Percentiles rank a stretch among this genome's conserved stretches.
phyloP scores from a whole-genome alignment of 805 yeast species.

The Starmerella etchellsii region DNA sequence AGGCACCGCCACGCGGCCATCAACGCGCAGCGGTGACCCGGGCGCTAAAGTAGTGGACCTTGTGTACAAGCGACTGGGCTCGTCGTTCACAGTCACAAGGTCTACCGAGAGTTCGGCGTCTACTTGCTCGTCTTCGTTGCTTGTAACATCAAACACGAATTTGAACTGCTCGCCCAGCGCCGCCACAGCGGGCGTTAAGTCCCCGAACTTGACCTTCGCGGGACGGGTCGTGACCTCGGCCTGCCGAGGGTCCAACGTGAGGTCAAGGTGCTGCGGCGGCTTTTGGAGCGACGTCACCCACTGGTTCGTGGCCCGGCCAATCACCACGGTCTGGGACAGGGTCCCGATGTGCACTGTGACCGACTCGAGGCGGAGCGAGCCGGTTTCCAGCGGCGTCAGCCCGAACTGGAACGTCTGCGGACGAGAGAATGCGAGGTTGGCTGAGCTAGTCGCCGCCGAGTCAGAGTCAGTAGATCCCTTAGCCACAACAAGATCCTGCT shows the following conservation, averaged over 20 bases:
- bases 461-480: background rate
- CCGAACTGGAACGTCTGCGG: constrained; percentile 22
- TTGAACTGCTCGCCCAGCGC: constrained; percentile 23
- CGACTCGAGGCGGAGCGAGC: constrained; percentile 19
- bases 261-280: constrained; percentile 9
- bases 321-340: constrained; percentile 11
- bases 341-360: constrained; percentile 10
- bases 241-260: constrained; percentile 1
- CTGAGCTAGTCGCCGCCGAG: too few species aligned
- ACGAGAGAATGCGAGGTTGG: background rate
- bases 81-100: background rate
- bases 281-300: background rate
- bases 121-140: constrained; percentile 22
- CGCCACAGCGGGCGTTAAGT: constrained; percentile 16
- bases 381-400: constrained; percentile 20
- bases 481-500: background rate
- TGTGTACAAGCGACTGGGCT: background rate
- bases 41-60: background rate
- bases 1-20: constrained; percentile 11
- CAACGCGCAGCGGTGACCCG: background rate
- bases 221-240: constrained; percentile 24
- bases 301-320: background rate
- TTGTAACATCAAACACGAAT: constrained; percentile 15
- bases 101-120: constrained; percentile 9
- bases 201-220: constrained; percentile 18